Base-by-base conservation (phyloP, 1,284 basidiomycete species). In the Fomes fomentarius region DNA sequence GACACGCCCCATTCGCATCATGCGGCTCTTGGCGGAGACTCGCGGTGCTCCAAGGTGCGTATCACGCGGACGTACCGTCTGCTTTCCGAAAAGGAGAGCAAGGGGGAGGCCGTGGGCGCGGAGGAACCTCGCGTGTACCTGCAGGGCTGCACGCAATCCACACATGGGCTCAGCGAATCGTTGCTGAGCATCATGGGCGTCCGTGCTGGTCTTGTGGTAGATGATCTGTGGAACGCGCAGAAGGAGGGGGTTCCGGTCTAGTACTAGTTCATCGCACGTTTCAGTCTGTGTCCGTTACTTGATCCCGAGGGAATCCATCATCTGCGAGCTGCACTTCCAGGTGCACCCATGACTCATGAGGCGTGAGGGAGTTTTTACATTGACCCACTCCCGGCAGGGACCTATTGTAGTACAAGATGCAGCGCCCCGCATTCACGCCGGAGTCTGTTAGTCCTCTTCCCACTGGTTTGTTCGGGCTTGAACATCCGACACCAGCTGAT, bases 161-260 rank as follows among this genome's bases (percentile, higher is more conserved):
- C 80, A 5, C 83, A 85, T 66, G 83, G 82, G 1, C 68, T 85
- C 47, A 81, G 79, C 57, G 83, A 85, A 57, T 82, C 80, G 10
- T 65, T 85, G 25, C 64, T 84, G 52, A 84, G 81, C 58, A 77
- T 83, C 14, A 52, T 81, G 21, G 74, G 78, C 39, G 67, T 80
- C 22, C 70, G 80, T 35, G 76, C 80, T 11, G 80, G 80, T 40
- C 77, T 82, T 61, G 75, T 83, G 8, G 69, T 81, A 15, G 70
- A 67, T 21, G 80, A 82, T 63, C 51, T 80, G 2, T 60, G 56
- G 38, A 26, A 34, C 21, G 47, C 47, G 37, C 50, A 56, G 49
- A 37, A 37, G 3, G 9, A 28, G 31, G 33, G 11, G 28, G 28
- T 30, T 30, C 28, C n/a, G n/a, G 28, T 30, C 28, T 30, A 30